Conservation (phyloP, 345 rosid species). For the Acer saccharum region DNA sequence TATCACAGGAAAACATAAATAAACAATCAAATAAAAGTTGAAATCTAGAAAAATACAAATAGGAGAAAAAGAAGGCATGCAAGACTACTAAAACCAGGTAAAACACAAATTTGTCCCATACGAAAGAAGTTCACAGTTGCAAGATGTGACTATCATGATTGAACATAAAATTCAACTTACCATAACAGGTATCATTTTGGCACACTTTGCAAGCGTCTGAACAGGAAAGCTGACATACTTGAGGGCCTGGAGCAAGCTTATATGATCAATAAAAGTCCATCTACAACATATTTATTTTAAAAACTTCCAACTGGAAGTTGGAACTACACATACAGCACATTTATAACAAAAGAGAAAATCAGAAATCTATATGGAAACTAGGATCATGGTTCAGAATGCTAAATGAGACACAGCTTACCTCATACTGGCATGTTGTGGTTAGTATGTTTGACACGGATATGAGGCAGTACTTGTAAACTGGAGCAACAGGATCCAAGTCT, state of each 20-base stretch:
- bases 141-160: neutral
- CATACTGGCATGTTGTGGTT: slow-evolving; percentile 96
- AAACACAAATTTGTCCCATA: neutral
- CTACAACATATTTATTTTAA: slow-evolving; percentile 4
- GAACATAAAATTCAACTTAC: slow-evolving; percentile 42
- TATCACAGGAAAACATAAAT: neutral
- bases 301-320: neutral
- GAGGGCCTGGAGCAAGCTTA: slow-evolving; percentile 64
- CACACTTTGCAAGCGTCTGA: slow-evolving; percentile 94
- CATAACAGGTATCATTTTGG: slow-evolving; percentile 99
- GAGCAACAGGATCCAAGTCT: slow-evolving; percentile 89
- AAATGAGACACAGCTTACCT: slow-evolving; percentile 43
- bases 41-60: slow-evolving; percentile 12
- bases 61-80: neutral
- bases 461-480: slow-evolving; percentile 78
- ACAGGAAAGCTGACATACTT: slow-evolving; percentile 97
- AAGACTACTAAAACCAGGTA: neutral
- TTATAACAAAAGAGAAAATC: neutral
- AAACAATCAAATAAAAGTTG: neutral
- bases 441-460: slow-evolving; percentile 77
- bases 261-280: slow-evolving; percentile 16
- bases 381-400: neutral
- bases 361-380: neutral
- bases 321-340: slow-evolving; percentile 2
- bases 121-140: neutral